Evolutionary conservation across 495 filamentous ascomycete genomes (phyloP), one percentile per base, ranked within the genome.

Genomic region (Daldinia bambusicola): DNA sequence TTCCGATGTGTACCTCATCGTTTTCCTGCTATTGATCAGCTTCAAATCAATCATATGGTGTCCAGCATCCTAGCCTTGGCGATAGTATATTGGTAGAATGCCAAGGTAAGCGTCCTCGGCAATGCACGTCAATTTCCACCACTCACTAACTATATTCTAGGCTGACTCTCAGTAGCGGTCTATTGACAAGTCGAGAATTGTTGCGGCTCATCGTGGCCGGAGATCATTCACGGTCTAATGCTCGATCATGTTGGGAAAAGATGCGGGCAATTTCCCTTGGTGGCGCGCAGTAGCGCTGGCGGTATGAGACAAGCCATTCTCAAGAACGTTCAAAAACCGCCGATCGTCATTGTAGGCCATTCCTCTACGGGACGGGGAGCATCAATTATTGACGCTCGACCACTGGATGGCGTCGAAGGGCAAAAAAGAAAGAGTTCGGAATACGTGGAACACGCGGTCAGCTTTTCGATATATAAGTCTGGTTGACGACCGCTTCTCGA

Each of bases 281-380:
- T 73, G 70, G 70, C 66, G 70, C 45, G 14, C 62, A 69, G 70
- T 73, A 74, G 67, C 38, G 71, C 58, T 45, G 56, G 55, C 13
- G 51, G 59, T 63, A 70, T 70, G 48, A 70, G 75, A 76, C 75
- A 77, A 64, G 50, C 59, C 75, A 76, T 76, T 76, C 68, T 74
- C 64, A 63, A 72, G 71, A 41, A 60, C 50, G 56, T 60, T 22
- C 31, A 61, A 13, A 53, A 32, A 16, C 32, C 45, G 72, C 41
- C 72, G 72, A 74, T 71, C 69, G 64, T 67, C 62, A 67, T 72
- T 53, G 30, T 43, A 36, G 14, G 52, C 38, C 69, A 69, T 71
- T 76, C 63, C 71, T 67, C 45, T 63, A 67, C 20, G 40, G 59
- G 66, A 40, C 4, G 26, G 40, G 43, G 38, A 60, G 57, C 12